These are phyloP conservation scores for Arthrobotrys sphaeroides DNA, from an alignment of 2,329 filamentous ascomycete species.

Conservation along the genomic window DNA sequence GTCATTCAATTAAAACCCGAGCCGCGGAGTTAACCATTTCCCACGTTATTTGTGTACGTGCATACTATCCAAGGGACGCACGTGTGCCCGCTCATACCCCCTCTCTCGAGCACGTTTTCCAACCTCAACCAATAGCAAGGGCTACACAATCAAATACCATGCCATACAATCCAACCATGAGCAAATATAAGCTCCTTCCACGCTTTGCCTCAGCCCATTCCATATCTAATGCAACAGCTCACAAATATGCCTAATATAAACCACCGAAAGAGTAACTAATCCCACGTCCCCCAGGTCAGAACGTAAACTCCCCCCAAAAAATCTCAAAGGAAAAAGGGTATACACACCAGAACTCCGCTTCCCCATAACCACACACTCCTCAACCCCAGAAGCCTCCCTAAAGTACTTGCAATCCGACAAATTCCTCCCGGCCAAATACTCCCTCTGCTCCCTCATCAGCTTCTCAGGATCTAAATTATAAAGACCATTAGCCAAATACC, in stretches of 20 bases:
- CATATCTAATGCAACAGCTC: constrained; percentile 14
- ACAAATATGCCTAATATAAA: constrained; percentile 39
- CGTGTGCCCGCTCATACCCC: background rate
- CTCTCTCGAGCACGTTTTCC: constrained; percentile 18
- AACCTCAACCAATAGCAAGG: background rate
- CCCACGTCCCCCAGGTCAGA: background rate
- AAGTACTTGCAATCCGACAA: constrained; percentile 24
- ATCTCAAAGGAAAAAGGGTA: background rate
- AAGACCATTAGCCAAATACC: background rate
- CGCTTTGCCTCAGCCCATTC: background rate
- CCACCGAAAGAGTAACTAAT: constrained; percentile 8
- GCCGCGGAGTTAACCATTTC: no score
- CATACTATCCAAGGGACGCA: no score
- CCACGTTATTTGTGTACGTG: no score
- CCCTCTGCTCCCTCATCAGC: constrained; percentile 7
- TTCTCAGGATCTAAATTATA: constrained; percentile 2
- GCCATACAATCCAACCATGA: background rate
- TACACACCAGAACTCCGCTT: constrained; percentile 12
- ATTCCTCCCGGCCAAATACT: constrained; percentile 20
- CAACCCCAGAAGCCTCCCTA: background rate
- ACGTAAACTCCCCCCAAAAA: background rate
- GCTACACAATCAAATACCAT: background rate
- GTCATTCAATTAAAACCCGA: no score
- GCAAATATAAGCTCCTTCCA: constrained; percentile 5
- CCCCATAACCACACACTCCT: constrained; percentile 7